Conservation (phyloP, 2,329 filamentous ascomycete genomes). For the Hyphodiscus sp. region DNA sequence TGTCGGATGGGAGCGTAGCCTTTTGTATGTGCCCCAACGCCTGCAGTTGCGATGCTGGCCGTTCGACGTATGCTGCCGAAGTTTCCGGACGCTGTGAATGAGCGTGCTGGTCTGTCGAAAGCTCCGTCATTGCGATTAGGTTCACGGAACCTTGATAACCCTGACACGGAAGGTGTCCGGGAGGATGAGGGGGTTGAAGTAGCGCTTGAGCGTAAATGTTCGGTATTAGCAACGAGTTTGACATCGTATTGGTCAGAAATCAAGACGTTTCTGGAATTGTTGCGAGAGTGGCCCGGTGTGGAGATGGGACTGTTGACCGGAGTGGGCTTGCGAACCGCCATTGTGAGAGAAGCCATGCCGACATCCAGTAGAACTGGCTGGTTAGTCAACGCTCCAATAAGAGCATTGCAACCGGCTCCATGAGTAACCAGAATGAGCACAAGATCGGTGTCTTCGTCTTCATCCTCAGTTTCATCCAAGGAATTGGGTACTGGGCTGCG, state of each 20-base stretch:
- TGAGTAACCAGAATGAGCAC: conserved; percentile 88
- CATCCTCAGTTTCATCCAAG: conserved; percentile 35
- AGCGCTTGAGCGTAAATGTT: conserved; percentile 53
- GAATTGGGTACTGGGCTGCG: conserved; percentile 31
- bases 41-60: conserved; percentile 21
- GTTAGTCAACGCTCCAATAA: conserved; percentile 86
- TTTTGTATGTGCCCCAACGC: conserved; percentile 7
- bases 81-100: conserved; percentile 14
- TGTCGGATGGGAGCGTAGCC: conserved; percentile 21
- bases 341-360: conserved; percentile 81
- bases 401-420: conserved; percentile 89
- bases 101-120: conserved; percentile 22
- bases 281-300: conserved; percentile 30
- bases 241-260: conserved; percentile 65
- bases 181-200: conserved; percentile 33
- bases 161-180: conserved; percentile 29
- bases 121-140: conserved; percentile 14
- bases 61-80: conserved; percentile 30
- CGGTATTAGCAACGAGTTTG: conserved; percentile 65
- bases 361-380: conserved; percentile 89
- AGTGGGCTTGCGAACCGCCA: conserved; percentile 60
- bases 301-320: conserved; percentile 16
- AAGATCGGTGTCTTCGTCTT: conserved; percentile 61
- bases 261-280: conserved; percentile 32
- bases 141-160: conserved; percentile 23